Percentiles rank a stretch among this genome's conserved stretches.
Conservation (phyloP, 306 rosid species). For the Macrotyloma uniflorum region DNA sequence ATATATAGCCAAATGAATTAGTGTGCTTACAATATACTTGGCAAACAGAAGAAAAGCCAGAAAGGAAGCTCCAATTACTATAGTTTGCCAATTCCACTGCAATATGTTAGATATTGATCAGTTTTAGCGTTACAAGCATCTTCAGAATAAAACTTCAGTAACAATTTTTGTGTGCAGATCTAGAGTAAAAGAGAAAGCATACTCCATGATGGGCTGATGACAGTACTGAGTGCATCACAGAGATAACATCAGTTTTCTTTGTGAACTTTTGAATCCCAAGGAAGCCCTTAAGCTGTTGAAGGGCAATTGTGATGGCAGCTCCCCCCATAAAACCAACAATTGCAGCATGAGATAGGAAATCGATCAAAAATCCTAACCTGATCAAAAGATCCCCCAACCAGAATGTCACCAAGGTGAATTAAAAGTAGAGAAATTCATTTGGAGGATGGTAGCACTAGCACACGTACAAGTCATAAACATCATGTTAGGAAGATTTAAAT, state of each 20-base stretch:
- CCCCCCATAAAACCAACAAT: conserved; percentile 98
- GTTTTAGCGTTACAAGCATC: conserved; percentile 8
- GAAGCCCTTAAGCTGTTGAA: conserved; percentile 96
- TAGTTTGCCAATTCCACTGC: conserved; percentile 99
- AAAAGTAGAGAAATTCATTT: neutral
- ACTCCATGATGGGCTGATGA: conserved; percentile 83
- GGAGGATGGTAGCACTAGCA: neutral
- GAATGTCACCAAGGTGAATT: neutral
- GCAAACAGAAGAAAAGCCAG: conserved; percentile 65
- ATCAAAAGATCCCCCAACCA: conserved; percentile 4
- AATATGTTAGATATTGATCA: conserved; percentile 39
- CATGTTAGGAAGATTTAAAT: neutral
- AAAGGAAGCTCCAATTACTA: conserved; percentile 70
- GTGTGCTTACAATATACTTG: conserved; percentile 68
- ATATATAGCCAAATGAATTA: conserved; percentile 15
- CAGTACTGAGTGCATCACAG: conserved; percentile 76
- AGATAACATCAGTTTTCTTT: conserved; percentile 74
- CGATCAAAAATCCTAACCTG: conserved; percentile 97
- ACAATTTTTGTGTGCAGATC: neutral
- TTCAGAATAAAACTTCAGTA: conserved; percentile 24
- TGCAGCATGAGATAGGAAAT: conserved; percentile 97
- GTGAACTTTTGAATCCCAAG: conserved; percentile 84
- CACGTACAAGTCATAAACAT: neutral
- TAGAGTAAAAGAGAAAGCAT: conserved; percentile 41
- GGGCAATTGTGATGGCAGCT: conserved; percentile 95